Evolutionary conservation across 148 eudicot genomes (phyloP).

Genomic region (Diospyros kaki): DNA sequence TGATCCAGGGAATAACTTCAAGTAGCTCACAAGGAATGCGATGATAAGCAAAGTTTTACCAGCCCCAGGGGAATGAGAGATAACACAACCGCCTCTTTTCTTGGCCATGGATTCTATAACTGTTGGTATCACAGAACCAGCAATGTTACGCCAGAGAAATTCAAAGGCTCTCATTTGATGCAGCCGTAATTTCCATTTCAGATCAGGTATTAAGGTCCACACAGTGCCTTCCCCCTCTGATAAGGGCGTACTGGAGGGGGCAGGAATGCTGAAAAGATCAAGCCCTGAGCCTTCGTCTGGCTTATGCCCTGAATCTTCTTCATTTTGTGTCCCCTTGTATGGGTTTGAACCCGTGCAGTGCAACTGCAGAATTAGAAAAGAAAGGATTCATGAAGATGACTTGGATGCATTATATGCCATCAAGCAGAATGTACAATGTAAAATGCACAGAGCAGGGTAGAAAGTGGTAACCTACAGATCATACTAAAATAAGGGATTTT

Average conservation of each 20-base stretch:
- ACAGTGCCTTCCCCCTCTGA: slow-evolving; percentile 58
- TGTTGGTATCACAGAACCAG: slow-evolving; percentile 74
- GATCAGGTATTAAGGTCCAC: slow-evolving; percentile 79
- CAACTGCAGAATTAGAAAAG: slow-evolving; percentile 32
- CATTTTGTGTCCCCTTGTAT: slow-evolving; percentile 34
- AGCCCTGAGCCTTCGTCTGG: slow-evolving; percentile 40
- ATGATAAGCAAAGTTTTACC: slow-evolving; percentile 93
- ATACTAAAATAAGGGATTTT: not conserved
- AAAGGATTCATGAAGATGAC: not conserved
- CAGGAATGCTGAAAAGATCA: slow-evolving; percentile 47
- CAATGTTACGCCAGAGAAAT: slow-evolving; percentile 85
- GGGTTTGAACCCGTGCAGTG: slow-evolving; percentile 31
- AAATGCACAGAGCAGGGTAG: not conserved
- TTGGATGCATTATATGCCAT: not conserved
- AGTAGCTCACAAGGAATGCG: slow-evolving; percentile 86
- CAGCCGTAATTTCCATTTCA: slow-evolving; percentile 53
- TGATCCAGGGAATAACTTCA: slow-evolving; percentile 84
- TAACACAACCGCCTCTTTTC: slow-evolving; percentile 86
- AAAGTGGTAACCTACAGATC: not conserved
- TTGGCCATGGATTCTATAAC: slow-evolving; percentile 58
- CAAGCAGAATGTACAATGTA: not conserved
- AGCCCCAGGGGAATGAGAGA: slow-evolving; percentile 96
- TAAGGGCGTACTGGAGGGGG: slow-evolving; percentile 38
- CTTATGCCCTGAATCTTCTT: slow-evolving; percentile 52
- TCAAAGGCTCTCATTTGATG: slow-evolving; percentile 91